Evolutionary conservation across 352 stramenopile species (phyloP).

Genomic region (Pythium aquatile): DNA sequence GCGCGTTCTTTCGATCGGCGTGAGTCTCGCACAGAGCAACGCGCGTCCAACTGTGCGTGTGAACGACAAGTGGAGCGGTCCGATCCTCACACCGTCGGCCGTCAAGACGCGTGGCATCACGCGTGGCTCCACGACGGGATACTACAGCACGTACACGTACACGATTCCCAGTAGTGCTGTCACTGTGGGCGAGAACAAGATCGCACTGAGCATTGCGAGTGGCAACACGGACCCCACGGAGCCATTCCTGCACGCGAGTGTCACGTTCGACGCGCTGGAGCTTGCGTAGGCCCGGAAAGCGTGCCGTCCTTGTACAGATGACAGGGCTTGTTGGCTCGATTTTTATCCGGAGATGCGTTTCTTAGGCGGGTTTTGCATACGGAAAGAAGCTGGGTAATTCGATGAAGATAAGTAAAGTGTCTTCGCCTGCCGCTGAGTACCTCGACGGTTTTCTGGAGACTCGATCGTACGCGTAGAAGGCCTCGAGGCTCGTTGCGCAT

Average conservation of each 20-base stretch:
- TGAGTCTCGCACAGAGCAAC: slow-evolving; percentile 35
- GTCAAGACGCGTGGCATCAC: slow-evolving; percentile 54
- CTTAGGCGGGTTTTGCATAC: no score
- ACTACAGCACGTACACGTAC: slow-evolving; percentile 55
- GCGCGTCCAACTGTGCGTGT: slow-evolving; percentile 33
- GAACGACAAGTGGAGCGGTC: slow-evolving; percentile 43
- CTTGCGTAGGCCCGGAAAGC: slow-evolving; percentile 24
- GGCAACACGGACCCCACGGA: slow-evolving; percentile 36
- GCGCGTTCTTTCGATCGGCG: slow-evolving; percentile 37
- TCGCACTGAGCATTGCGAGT: slow-evolving; percentile 40
- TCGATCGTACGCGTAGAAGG: no score
- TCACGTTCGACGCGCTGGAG: slow-evolving; percentile 52
- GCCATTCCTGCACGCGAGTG: slow-evolving; percentile 37
- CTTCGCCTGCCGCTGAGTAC: no score
- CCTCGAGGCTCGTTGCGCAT: no score
- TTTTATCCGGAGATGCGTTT: no score
- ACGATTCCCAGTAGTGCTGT: slow-evolving; percentile 39
- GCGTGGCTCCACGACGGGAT: slow-evolving; percentile 39
- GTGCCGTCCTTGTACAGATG: no score
- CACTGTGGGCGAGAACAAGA: slow-evolving; percentile 35
- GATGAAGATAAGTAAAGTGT: no score
- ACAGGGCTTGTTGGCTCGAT: no score
- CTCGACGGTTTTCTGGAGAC: no score
- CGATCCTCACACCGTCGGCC: slow-evolving; percentile 28
- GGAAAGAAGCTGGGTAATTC: no score